Evolutionary conservation across 805 yeast genomes (phyloP), one percentile per base, ranked within the genome.

Genomic region (Komagataella kurtzmanii): DNA sequence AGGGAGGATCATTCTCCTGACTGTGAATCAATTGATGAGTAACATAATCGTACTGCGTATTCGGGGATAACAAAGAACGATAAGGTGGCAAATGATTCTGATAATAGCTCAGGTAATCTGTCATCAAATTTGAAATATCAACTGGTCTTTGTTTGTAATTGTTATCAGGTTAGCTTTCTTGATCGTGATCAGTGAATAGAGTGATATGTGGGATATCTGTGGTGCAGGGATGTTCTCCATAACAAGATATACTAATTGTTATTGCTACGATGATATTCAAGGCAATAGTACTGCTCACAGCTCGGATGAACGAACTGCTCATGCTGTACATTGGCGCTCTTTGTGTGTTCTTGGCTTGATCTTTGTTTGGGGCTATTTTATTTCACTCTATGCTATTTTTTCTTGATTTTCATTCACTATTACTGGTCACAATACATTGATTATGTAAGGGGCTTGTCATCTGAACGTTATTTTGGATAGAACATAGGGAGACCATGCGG

Each of bases 31-130:
- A 66, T 46, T 67, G 60, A 55, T 73, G 80, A 4, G 74, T 69
- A 49, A 66, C 63, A 60, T 78, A 78, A 58, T 78, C 83, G 58
- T 76, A 78, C 18, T 70, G 65, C 8, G 72, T 71, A 49, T 64
- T 65, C 1, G 82, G 82, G 46, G 69, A 71, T 24, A 78, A 61
- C 24, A 78, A 65, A 3, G 81, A 76, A 46, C 81, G 66, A 59
- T 78, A 78, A 1, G 81, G 76, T 6, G 80, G 80, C 23, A 76
- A 63, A 58, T 71, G 68, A 18, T 57, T 49, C 40, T 57, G 52
- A 45, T 45, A 45, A 17, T 45, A 45, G 47, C 10, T 30, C 40
- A 30, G 24, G 23, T 21, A 40, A 46, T 45, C 47, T 23, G 40
- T 10, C 40, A 30, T 30, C 14, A 30, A 30, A 30, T 10, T 21